Percentiles rank a stretch among this genome's conserved stretches.
Evolutionary conservation across 2,329 filamentous ascomycete species (phyloP).

Genomic region (Metarhizium guizhouense): DNA sequence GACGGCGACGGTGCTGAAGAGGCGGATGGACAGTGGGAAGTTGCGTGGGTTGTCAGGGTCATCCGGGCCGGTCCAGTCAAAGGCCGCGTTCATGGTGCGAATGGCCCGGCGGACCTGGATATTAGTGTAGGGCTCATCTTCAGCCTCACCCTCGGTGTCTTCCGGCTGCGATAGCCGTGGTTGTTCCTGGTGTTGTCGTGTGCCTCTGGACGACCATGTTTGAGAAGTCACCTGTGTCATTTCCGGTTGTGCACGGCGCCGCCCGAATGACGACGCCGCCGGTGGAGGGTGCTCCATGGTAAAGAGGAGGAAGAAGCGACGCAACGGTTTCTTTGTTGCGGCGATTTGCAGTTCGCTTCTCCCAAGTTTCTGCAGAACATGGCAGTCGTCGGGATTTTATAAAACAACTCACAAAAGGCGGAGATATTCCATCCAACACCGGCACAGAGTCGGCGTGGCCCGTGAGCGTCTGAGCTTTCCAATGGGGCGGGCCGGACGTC

Average conservation of each 20-base stretch:
- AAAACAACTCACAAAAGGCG: not conserved
- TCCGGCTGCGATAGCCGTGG: not conserved
- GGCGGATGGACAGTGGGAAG: conserved; percentile 64
- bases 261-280: not conserved
- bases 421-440: not conserved
- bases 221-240: conserved; percentile 3
- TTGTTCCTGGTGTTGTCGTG: not conserved
- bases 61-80: conserved; percentile 32
- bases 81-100: conserved; percentile 17
- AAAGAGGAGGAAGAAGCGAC: not conserved
- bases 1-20: conserved; percentile 67
- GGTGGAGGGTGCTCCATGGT: not conserved
- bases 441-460: not conserved
- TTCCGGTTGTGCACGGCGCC: conserved; percentile 1
- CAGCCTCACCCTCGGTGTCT: not conserved
- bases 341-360: not conserved
- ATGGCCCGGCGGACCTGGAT: conserved; percentile 10
- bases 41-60: conserved; percentile 77
- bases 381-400: not conserved
- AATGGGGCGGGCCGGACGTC: not conserved
- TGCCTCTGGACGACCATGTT: not conserved
- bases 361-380: not conserved
- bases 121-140: not conserved
- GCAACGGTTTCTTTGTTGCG: not conserved
- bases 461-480: not conserved